Base-by-base conservation (phyloP, 2,329 filamentous ascomycete species). In the Pseudocercospora cruenta region DNA sequence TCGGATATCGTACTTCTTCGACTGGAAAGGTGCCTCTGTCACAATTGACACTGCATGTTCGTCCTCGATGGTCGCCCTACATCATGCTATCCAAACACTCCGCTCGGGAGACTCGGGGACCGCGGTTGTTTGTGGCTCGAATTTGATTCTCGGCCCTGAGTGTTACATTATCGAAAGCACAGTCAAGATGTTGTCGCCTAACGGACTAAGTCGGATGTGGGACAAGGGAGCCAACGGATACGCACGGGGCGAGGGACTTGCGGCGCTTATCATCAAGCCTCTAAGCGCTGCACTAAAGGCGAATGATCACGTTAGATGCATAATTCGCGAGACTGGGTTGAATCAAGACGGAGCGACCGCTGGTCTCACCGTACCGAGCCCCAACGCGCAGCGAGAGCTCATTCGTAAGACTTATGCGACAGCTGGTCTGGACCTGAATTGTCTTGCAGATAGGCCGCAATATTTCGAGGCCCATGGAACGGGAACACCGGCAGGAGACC, bases 211-310 rank as follows among this genome's bases (percentile, higher is more conserved):
- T 47, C 66, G 62, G 19, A 77, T 75, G 33, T 80, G 77, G 65
- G 73, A 76, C 14, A 75, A 71, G 2, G 72, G 72, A 2, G 85
- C 83, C 0, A 76, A 85, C 68, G 85, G 84, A 5, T 85, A 80
- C 73, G 83, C 79, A 24, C 80, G 85, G 0, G 84, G 84, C n/a
- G 86, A 88, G 59, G 85, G 85, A 0, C 74, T 86, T 9, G 80
- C 81, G 1, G 76, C 78, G 0, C 67, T 88, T 0, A 74, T 88
- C 0, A 68, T 89, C 0, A 88, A 88, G 72, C 77, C 73, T 0
- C 70, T 88, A 0, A 75, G 72, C 4, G 73, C 79, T 1, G 87
- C 87, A 0, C 62, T 88, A 3, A 73, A 64, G 0, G 80, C 84
- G 69, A 79, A 80, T 0, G 82, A 85, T 65, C 70, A 77, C 2